Base-by-base conservation (phyloP, 192 early-diverging fungal species). In the Coemansia sp. region DNA sequence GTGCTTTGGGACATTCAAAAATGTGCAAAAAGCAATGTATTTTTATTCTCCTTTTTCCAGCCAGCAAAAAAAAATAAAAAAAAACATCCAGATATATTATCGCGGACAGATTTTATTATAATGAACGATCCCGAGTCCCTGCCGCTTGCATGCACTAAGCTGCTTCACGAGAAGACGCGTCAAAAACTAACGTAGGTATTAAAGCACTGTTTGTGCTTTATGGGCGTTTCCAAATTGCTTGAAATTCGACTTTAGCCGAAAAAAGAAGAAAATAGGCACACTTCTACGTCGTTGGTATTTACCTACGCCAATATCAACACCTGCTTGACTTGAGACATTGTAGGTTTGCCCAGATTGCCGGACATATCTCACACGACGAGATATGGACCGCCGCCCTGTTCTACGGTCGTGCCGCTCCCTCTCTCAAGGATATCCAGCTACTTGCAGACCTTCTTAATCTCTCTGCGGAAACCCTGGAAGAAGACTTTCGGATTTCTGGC, bases 351-450 rank as follows among this genome's bases (percentile, higher is more conserved):
- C 67, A 89, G 47, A 87, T 90, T 65, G 86, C 82, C 12, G 45
- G 74, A 19, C 65, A 77, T 39, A 66, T 90, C 37, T 74, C 69
- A 2, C 86, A 81, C 47, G 85, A 89, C 68, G 89, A 90, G 71
- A 84, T 90, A 7, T 90, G 88, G 85, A 84, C 85, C 12, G 89
- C 89, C 10, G 85, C 89, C 1, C 66, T 90, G 44, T 90, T 90
- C 68, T 90, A 90, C 63, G 89, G 89, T 12, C 87, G 88, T 48
- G 89, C 87, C 67, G 65, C 80, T 26, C 80, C 80, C 19, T 66
- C 80, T 42, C 70, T 69, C 45, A 77, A 76, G 53, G 80, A 82
- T 49, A 77, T 82, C 11, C 68, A 62, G 18, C 26, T 52, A 64
- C 63, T 82, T 50, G 80, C 80, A 4, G 62, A 66, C 41, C 45